Evolutionary conservation across 257 asterid genomes (phyloP).

Genomic region (Eustoma russellianum): DNA sequence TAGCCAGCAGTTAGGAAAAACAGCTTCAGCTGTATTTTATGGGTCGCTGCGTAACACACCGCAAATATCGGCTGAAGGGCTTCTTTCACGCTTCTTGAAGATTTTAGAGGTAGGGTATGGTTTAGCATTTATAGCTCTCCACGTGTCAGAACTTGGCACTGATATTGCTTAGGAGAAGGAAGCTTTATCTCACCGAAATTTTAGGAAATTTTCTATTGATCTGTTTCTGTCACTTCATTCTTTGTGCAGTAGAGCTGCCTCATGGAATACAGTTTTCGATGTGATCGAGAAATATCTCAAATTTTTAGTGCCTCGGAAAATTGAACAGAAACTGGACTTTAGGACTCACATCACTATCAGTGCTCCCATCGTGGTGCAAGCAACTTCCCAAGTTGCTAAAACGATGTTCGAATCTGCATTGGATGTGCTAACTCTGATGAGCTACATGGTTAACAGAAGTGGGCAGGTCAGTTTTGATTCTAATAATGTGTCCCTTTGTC

Average conservation of each 20-base stretch:
- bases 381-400: constrained; percentile 84
- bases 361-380: constrained; percentile 58
- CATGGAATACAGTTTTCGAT: constrained; percentile 75
- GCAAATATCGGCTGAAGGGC: constrained; percentile 59
- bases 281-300: constrained; percentile 60
- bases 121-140: constrained; percentile 43
- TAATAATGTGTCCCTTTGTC: too few species aligned
- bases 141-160: constrained; percentile 65
- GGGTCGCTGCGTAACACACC: constrained; percentile 59
- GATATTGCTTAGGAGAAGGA: constrained; percentile 80
- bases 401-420: constrained; percentile 78
- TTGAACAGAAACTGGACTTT: constrained; percentile 34
- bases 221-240: constrained; percentile 60
- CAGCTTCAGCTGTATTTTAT: constrained; percentile 70
- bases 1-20: constrained; percentile 82
- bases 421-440: constrained; percentile 73
- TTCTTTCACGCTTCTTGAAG: constrained; percentile 62
- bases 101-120: constrained; percentile 65
- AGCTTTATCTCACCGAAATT: constrained; percentile 54
- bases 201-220: constrained; percentile 73
- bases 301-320: constrained; percentile 73
- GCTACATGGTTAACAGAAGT: constrained; percentile 73
- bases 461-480: constrained; percentile 67
- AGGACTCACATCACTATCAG: constrained; percentile 31
- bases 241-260: constrained; percentile 55